phyloP scores from a whole-genome alignment of 805 yeast species.

The Dipodascus geniculatus region DNA sequence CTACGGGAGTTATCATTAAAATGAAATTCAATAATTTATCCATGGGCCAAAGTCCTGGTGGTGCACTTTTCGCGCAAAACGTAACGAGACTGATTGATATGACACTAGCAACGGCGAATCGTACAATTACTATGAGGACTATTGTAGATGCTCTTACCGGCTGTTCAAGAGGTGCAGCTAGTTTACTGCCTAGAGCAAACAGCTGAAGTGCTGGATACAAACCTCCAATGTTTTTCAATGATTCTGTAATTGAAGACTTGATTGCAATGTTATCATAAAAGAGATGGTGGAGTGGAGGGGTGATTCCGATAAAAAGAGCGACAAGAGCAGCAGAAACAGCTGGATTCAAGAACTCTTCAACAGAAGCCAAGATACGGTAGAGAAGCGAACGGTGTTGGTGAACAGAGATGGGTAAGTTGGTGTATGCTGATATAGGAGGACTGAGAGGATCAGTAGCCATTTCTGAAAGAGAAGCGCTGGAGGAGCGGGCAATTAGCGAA shows the following conservation, averaged over 20 bases:
- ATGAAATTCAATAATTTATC: conserved; percentile 13
- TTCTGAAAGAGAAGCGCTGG: too few species aligned
- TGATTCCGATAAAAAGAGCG: conserved; percentile 13
- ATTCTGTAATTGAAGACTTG: conserved; percentile 10
- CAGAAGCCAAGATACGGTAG: not conserved
- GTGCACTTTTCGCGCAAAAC: conserved; percentile 5
- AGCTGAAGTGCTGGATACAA: conserved; percentile 16
- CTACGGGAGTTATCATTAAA: conserved; percentile 14
- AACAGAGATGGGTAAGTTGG: not conserved
- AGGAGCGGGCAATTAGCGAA: not conserved
- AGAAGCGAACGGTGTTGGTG: not conserved
- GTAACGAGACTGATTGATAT: conserved; percentile 10
- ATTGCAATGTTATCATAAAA: conserved; percentile 10
- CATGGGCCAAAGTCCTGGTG: conserved; percentile 10
- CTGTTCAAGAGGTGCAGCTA: conserved; percentile 7
- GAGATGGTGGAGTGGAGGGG: conserved; percentile 13
- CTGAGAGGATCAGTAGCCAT: not conserved
- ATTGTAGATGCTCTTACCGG: conserved; percentile 9
- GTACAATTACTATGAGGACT: conserved; percentile 4
- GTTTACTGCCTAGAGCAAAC: conserved; percentile 13
- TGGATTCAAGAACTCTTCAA: conserved; percentile 10
- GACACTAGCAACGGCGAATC: conserved; percentile 11
- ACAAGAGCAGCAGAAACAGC: conserved; percentile 12
- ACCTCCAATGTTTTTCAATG: conserved; percentile 12
- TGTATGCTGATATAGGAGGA: not conserved